Base-by-base conservation (phyloP, 495 filamentous ascomycete genomes). In the Podospora pseudocomata region DNA sequence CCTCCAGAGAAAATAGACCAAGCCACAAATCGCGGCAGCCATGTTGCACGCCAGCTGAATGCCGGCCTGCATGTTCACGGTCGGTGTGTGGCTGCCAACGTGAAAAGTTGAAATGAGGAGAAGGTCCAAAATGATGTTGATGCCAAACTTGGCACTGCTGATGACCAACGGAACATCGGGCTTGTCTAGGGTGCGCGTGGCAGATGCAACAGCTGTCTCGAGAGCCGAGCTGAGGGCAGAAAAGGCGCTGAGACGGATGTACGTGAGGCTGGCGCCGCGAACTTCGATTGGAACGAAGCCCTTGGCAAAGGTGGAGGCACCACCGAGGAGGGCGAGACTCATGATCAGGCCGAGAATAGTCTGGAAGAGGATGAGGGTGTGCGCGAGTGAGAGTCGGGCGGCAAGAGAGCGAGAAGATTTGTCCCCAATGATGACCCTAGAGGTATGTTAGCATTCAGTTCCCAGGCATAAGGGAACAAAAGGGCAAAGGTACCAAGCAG, bases 91-190 rank as follows among this genome's bases (percentile, higher is more conserved):
- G 4, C 71, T 69, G 2, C 84, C 82, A 23, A 91, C 85, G 71
- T 90, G 89, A 68, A 89, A 90, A 15, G 80, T 85, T 2, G 90
- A 92, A 13, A 92, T 84, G 26, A 92, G 75, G n/a, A 92, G 71
- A 28, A 92, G 67, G 65, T 93, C 90, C 0, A 92, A 80, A 16
- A 91, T 67, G 60, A 92, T 92, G 72, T 92, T 92, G 61, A 90
- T 73, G 5, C 79, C 76, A 65, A 90, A 87, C 67, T 89, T 89
- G 13, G 81, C 80, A 0, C 80, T 81, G 73, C 84, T 91, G 72
- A 92, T 91, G 23, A 92, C 68, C 0, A 93, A 76, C 11, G 90
- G 90, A 2, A 93, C 86, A 72, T 92, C 90, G 0, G 91, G 91
- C 65, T 86, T 83, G 77, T 92, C 90, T 27, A 92, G 78, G 1